These are phyloP conservation scores for Acacia confusa DNA, from an alignment of 306 rosid species.

Conservation along the genomic window DNA sequence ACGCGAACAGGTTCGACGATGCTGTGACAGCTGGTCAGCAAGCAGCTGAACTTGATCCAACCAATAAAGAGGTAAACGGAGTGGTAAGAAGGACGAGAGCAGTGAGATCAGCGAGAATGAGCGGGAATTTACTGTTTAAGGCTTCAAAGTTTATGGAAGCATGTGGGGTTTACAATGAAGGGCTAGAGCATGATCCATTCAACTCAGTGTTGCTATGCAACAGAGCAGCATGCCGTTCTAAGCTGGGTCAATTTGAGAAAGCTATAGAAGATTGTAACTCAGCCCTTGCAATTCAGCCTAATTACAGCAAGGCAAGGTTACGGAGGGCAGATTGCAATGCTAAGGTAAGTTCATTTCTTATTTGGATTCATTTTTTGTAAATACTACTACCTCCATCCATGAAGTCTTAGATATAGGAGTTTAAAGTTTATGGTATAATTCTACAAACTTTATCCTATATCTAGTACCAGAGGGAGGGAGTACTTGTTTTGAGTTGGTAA, in stretches of 20 bases:
- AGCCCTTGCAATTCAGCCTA: constrained; percentile 73
- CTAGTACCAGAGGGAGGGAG: too few species aligned
- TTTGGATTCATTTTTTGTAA: not conserved
- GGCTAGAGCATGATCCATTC: constrained; percentile 70
- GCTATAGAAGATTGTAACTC: constrained; percentile 90
- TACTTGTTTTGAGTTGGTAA: not conserved
- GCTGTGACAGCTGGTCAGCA: constrained; percentile 62
- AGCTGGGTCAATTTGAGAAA: constrained; percentile 84
- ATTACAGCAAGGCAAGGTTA: constrained; percentile 88
- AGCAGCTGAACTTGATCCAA: constrained; percentile 72
- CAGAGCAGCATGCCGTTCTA: constrained; percentile 94
- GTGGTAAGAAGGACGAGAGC: constrained; percentile 66
- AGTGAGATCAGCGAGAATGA: constrained; percentile 66
- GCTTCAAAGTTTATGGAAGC: constrained; percentile 79
- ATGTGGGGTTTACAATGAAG: constrained; percentile 65
- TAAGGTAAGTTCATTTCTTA: constrained; percentile 51
- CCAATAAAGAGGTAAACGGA: constrained; percentile 48
- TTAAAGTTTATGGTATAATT: too few species aligned
- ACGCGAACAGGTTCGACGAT: constrained; percentile 74
- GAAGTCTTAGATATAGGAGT: too few species aligned
- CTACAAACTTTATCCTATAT: too few species aligned
- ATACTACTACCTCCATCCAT: too few species aligned
- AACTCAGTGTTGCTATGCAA: constrained; percentile 85
- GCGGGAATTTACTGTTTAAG: constrained; percentile 89
- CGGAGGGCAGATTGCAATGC: constrained; percentile 87